phyloP scores from a whole-genome alignment of 805 yeast genomes.

The Teunomyces gatunensis region DNA sequence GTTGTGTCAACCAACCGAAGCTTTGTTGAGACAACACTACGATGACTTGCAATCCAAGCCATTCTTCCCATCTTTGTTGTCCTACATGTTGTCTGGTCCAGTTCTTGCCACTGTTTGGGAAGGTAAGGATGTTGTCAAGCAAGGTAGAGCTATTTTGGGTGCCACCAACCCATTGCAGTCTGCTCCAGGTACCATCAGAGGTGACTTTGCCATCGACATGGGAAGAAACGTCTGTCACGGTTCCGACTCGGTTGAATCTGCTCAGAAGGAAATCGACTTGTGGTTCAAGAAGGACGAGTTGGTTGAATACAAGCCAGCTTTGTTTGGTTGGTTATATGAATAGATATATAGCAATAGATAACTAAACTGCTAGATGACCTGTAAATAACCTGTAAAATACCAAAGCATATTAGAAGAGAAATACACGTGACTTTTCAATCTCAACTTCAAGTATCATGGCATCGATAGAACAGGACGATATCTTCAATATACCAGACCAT shows the following conservation, averaged over 20 bases:
- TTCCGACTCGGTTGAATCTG: slow-evolving; percentile 98
- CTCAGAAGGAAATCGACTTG: slow-evolving; percentile 89
- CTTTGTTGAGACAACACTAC: slow-evolving; percentile 88
- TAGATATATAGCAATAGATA: slow-evolving; percentile 32
- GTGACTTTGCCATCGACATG: slow-evolving; percentile 96
- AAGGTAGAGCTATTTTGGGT: slow-evolving; percentile 96
- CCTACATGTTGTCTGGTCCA: slow-evolving; percentile 98
- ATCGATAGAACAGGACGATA: slow-evolving; percentile 18
- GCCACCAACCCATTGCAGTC: slow-evolving; percentile 98
- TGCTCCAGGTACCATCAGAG: slow-evolving; percentile 99
- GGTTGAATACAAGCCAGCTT: slow-evolving; percentile 84
- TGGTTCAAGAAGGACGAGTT: slow-evolving; percentile 99
- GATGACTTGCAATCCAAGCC: slow-evolving; percentile 94
- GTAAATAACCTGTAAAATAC: no score
- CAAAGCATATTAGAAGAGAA: not conserved
- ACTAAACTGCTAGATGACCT: no score
- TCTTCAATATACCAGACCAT: slow-evolving; percentile 19
- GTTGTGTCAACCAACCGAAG: slow-evolving; percentile 83
- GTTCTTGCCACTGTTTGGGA: slow-evolving; percentile 99
- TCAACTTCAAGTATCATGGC: slow-evolving; percentile 1
- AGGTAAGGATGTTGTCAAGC: slow-evolving; percentile 99
- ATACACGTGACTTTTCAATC: not conserved
- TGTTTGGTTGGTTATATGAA: slow-evolving; percentile 91
- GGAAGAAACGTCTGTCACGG: slow-evolving; percentile 99
- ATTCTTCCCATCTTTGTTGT: slow-evolving; percentile 94